phyloP scores from a whole-genome alignment of 441 rosid species.

The Pelargonium fulgidum region DNA sequence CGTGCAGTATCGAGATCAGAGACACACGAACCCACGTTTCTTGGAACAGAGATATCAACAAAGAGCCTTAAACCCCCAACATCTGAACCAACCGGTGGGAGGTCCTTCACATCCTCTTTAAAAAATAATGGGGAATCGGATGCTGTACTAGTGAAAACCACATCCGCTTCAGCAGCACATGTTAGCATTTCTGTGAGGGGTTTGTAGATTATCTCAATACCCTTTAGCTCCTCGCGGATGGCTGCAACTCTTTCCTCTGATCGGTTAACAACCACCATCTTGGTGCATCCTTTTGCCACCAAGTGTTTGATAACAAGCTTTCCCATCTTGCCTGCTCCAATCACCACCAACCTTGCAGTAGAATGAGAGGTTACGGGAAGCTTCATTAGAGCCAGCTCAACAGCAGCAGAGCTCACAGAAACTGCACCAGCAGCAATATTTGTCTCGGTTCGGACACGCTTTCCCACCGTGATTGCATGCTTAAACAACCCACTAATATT shows the following conservation, averaged over 20 bases:
- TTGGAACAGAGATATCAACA: constrained; percentile 85
- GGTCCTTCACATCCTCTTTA: constrained; percentile 54
- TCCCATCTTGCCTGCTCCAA: constrained; percentile 98
- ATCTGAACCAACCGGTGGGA: constrained; percentile 48
- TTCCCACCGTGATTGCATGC: constrained; percentile 87
- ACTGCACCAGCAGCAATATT: constrained; percentile 89
- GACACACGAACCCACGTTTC: constrained; percentile 82
- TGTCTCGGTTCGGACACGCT: constrained; percentile 86
- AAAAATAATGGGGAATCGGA: constrained; percentile 65
- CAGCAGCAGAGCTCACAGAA: constrained; percentile 93
- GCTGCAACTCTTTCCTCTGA: constrained; percentile 67
- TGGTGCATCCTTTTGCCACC: constrained; percentile 83
- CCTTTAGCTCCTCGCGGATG: constrained; percentile 60
- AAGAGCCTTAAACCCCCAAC: constrained; percentile 61
- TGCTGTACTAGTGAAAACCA: constrained; percentile 90
- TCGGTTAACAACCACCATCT: constrained; percentile 77
- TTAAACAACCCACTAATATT: constrained; percentile 81
- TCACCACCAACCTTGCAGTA: constrained; percentile 65
- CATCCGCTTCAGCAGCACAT: constrained; percentile 76
- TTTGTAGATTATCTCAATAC: constrained; percentile 56
- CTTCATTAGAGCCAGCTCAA: constrained; percentile 82
- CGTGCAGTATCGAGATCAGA: constrained; percentile 41
- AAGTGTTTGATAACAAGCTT: constrained; percentile 92
- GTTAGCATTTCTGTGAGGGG: constrained; percentile 57
- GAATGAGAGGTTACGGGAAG: constrained; percentile 52